phyloP scores from a whole-genome alignment of 1,284 basidiomycete species.

The Grifola frondosa region DNA sequence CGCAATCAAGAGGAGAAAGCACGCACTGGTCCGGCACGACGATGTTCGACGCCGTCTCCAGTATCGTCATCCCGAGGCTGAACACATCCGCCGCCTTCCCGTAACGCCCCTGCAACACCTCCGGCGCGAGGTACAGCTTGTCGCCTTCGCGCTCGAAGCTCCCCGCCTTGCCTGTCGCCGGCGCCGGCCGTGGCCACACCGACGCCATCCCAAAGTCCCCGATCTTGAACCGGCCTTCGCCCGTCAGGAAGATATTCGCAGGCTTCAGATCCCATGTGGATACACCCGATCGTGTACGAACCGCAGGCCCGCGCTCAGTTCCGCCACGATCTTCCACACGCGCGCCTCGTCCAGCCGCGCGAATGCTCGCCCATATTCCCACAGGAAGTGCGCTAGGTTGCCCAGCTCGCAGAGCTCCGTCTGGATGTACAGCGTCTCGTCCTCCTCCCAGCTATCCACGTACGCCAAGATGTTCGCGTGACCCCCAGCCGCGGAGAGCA shows the following conservation, averaged over 20 bases:
- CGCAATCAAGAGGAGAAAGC: not conserved
- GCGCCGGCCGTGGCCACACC: constrained; percentile 67
- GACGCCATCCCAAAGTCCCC: constrained; percentile 99
- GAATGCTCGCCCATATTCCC: constrained; percentile 87
- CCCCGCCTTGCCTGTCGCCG: constrained; percentile 38
- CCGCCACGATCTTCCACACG: constrained; percentile 96
- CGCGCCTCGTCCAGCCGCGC: constrained; percentile 88
- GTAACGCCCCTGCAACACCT: constrained; percentile 90
- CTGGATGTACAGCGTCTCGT: constrained; percentile 87
- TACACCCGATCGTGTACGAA: constrained; percentile 91
- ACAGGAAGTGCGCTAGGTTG: constrained; percentile 89
- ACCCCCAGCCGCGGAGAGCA: constrained; percentile 49
- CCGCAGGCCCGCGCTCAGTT: constrained; percentile 85
- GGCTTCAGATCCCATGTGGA: constrained; percentile 99
- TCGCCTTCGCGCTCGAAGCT: constrained; percentile 95
- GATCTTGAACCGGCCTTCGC: constrained; percentile 91
- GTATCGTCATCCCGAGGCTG: constrained; percentile 92
- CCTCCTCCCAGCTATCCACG: constrained; percentile 96
- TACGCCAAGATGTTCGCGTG: constrained; percentile 87
- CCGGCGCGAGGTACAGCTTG: constrained; percentile 97
- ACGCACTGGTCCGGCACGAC: constrained; percentile 95
- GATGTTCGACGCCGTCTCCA: constrained; percentile 95
- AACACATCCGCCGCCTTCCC: constrained; percentile 96
- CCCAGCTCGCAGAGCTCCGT: constrained; percentile 95
- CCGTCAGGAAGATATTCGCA: constrained; percentile 93